phyloP scores from a whole-genome alignment of 2,329 filamentous ascomycete species.

The Trichophaea hybrida region DNA sequence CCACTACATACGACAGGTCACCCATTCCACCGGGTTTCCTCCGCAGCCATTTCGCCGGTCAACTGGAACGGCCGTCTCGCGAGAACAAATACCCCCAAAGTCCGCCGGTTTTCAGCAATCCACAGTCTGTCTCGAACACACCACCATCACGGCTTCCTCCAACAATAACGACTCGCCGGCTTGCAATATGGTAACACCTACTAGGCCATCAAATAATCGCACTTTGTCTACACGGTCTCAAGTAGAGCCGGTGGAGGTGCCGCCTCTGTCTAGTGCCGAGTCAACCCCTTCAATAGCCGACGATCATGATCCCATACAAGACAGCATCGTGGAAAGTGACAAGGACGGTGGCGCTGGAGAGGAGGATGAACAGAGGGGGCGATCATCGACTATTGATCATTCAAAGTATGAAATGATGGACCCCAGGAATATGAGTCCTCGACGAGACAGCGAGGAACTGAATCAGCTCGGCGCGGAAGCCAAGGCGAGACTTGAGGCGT shows the following conservation, averaged over 20 bases:
- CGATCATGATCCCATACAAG: constrained; percentile 20
- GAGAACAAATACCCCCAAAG: background rate
- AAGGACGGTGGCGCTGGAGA: constrained; percentile 9
- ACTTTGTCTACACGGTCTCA: constrained; percentile 20
- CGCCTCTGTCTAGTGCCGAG: constrained; percentile 18
- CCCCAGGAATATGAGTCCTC: constrained; percentile 85
- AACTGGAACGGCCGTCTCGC: background rate
- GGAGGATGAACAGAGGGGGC: constrained; percentile 20
- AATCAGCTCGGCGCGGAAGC: constrained; percentile 76
- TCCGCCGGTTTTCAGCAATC: background rate
- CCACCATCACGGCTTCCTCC: background rate
- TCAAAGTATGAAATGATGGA: constrained; percentile 63
- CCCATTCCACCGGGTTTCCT: background rate
- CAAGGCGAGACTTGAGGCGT: constrained; percentile 33
- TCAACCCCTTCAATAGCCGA: constrained; percentile 23
- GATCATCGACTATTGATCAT: constrained; percentile 15
- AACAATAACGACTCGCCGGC: background rate
- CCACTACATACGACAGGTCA: background rate
- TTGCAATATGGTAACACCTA: constrained; percentile 11
- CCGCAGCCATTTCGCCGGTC: background rate
- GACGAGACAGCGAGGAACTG: constrained; percentile 78
- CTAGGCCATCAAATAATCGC: constrained; percentile 18
- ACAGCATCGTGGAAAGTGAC: background rate
- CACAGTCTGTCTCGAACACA: background rate
- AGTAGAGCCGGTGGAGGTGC: constrained; percentile 18